A percentile compares a stretch with the other conserved stretches of the same genome.
Conservation (phyloP, 1,284 basidiomycete species). For the Cryptococcus amylolentus region DNA sequence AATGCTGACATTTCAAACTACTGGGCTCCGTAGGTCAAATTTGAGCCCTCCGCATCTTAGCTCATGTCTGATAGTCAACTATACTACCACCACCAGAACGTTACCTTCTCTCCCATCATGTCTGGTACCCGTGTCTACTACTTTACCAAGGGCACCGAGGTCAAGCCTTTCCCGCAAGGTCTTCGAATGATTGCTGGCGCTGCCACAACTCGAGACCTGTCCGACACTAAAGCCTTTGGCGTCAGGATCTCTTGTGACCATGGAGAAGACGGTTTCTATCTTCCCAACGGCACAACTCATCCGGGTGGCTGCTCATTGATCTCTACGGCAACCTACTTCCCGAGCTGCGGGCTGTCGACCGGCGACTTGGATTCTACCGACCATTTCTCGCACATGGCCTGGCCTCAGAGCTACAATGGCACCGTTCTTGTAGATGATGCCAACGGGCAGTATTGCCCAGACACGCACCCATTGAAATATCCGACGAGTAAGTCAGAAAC, state of each 20-base stretch:
- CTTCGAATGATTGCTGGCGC: slow-evolving; percentile 43
- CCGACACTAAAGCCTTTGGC: slow-evolving; percentile 17
- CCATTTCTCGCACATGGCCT: slow-evolving; percentile 47
- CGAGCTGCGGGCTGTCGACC: slow-evolving; percentile 37
- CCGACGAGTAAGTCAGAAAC: not conserved
- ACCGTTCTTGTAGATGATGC: slow-evolving; percentile 14
- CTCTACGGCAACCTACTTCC: slow-evolving; percentile 31
- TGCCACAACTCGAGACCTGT: slow-evolving; percentile 20
- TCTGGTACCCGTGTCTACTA: slow-evolving; percentile 41
- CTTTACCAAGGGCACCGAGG: slow-evolving; percentile 30
- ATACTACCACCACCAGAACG: slow-evolving; percentile 30
- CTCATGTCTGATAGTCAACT: slow-evolving; percentile 12
- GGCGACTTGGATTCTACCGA: slow-evolving; percentile 30
- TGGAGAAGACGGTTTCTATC: slow-evolving; percentile 14
- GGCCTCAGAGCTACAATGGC: slow-evolving; percentile 29
- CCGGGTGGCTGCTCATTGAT: slow-evolving; percentile 28
- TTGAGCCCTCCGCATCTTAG: not conserved
- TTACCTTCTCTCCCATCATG: slow-evolving; percentile 30
- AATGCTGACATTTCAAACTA: slow-evolving; percentile 45
- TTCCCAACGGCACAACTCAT: slow-evolving; percentile 36
- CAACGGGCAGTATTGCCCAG: slow-evolving; percentile 29
- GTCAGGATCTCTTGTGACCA: slow-evolving; percentile 34
- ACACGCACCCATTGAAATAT: slow-evolving; percentile 27
- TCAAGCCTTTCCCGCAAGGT: slow-evolving; percentile 43
- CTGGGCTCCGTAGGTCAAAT: slow-evolving; percentile 33